Conservation (phyloP, 2,329 filamentous ascomycete genomes). For the Pyricularia grisea region DNA sequence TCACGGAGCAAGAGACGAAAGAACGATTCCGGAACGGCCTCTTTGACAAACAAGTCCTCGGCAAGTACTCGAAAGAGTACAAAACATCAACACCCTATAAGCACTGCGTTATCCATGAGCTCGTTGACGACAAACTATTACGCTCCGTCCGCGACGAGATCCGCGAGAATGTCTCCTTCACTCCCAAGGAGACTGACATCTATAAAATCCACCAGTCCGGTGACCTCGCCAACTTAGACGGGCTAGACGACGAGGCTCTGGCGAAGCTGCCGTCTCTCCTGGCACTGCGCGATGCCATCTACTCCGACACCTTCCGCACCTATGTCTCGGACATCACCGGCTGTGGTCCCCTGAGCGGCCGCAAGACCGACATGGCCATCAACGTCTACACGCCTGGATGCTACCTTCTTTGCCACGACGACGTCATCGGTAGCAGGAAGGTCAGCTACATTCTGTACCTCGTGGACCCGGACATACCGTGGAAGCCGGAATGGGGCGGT, state of each 20-base stretch:
- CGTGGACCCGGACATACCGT: slow-evolving; percentile 81
- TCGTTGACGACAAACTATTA: slow-evolving; percentile 74
- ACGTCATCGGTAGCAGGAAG: slow-evolving; percentile 93
- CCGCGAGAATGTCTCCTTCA: slow-evolving; percentile 84
- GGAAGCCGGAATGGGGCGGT: slow-evolving; percentile 88
- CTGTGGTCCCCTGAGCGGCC: slow-evolving; percentile 78
- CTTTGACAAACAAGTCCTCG: slow-evolving; percentile 49
- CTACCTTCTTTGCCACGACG: slow-evolving; percentile 92
- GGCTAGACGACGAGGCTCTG: slow-evolving; percentile 77
- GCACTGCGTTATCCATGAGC: slow-evolving; percentile 76
- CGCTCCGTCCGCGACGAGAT: slow-evolving; percentile 85
- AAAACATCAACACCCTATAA: slow-evolving; percentile 67
- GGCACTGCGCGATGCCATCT: slow-evolving; percentile 84
- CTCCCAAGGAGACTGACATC: slow-evolving; percentile 97
- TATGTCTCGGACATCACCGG: slow-evolving; percentile 82
- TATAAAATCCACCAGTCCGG: slow-evolving; percentile 99
- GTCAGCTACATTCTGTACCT: slow-evolving; percentile 97
- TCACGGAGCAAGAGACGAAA: slow-evolving; percentile 39
- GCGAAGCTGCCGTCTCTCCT: slow-evolving; percentile 83
- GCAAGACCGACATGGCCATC: slow-evolving; percentile 98
- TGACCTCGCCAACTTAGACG: slow-evolving; percentile 92
- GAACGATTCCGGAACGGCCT: slow-evolving; percentile 56
- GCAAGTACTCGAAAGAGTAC: slow-evolving; percentile 53
- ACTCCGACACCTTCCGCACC: slow-evolving; percentile 80
- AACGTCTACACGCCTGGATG: slow-evolving; percentile 97